Percentiles rank a stretch among this genome's conserved stretches.
Conservation (phyloP, 1,284 basidiomycete species). For the Athelia psychrophila region DNA sequence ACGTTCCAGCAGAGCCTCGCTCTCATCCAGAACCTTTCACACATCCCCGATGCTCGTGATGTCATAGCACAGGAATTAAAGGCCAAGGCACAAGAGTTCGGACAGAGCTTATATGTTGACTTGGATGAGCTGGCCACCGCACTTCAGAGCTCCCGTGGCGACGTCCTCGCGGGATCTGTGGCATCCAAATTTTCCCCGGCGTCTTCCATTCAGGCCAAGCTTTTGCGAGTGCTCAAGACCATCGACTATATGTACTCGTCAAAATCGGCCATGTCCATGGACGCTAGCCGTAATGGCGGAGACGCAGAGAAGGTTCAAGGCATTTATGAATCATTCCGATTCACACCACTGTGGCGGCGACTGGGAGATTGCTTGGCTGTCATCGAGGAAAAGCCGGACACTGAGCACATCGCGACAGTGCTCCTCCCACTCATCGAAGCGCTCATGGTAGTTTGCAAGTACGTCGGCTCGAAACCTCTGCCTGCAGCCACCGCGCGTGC, state of each 20-base stretch:
- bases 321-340: slow-evolving; percentile 88
- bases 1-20: slow-evolving; percentile 91
- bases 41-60: slow-evolving; percentile 83
- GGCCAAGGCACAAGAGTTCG: slow-evolving; percentile 83
- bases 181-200: slow-evolving; percentile 89
- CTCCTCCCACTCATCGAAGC: slow-evolving; percentile 91
- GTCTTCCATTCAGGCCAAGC: slow-evolving; percentile 90
- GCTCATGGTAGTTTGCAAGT: slow-evolving; percentile 98
- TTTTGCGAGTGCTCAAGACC: slow-evolving; percentile 90
- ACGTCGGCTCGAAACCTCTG: slow-evolving; percentile 68
- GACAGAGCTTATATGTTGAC: slow-evolving; percentile 68
- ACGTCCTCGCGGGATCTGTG: slow-evolving; percentile 62
- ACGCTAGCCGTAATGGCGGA: slow-evolving; percentile 37
- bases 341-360: slow-evolving; percentile 81
- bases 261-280: slow-evolving; percentile 42
- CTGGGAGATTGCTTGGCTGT: slow-evolving; percentile 83
- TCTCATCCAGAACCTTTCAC: slow-evolving; percentile 87
- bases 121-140: slow-evolving; percentile 72
- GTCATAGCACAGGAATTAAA: slow-evolving; percentile 86
- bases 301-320: slow-evolving; percentile 80
- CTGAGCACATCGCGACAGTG: slow-evolving; percentile 87
- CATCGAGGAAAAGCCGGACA: slow-evolving; percentile 78
- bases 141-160: slow-evolving; percentile 53
- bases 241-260: slow-evolving; percentile 93
- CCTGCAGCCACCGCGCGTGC: slow-evolving; percentile 40